Evolutionary conservation across 2,329 filamentous ascomycete species (phyloP).

Genomic region (Diaporthe destruens): DNA sequence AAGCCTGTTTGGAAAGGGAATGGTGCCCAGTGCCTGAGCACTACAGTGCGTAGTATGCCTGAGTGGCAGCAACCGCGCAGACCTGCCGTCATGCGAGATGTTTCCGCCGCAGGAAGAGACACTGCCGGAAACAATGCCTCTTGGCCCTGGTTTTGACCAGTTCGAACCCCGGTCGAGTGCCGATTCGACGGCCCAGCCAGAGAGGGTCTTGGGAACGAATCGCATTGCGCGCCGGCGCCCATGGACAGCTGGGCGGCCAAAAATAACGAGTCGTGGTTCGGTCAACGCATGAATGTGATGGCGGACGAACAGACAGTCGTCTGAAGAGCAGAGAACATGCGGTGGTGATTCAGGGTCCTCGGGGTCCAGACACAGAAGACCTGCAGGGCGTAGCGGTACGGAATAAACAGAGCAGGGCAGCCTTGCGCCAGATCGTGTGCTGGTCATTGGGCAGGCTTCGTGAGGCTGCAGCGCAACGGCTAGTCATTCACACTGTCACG

Average conservation of each 20-base stretch:
- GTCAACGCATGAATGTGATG: constrained; percentile 25
- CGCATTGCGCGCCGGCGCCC: constrained; percentile 23
- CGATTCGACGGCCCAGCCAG: constrained; percentile 14
- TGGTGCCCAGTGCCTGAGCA: constrained; percentile 23
- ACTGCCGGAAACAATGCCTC: constrained; percentile 17
- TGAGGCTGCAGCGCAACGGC: constrained; percentile 22
- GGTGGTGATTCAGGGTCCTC: constrained; percentile 23
- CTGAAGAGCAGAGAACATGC: constrained; percentile 28
- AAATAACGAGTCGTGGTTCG: constrained; percentile 29
- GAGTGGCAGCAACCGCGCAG: background rate
- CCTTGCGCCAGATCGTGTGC: constrained; percentile 2
- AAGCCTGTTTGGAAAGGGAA: background rate
- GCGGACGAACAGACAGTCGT: constrained; percentile 26
- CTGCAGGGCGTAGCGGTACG: background rate
- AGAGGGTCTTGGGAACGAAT: constrained; percentile 11
- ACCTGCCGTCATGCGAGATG: constrained; percentile 2
- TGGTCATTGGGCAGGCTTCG: constrained; percentile 24
- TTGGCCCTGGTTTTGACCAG: background rate
- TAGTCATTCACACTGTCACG: constrained; percentile 28
- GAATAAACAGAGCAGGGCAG: constrained; percentile 24
- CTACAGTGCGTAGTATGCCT: constrained; percentile 5
- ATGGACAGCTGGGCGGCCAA: constrained; percentile 20
- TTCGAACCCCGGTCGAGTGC: constrained; percentile 4
- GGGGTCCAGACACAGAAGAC: background rate
- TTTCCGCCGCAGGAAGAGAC: constrained; percentile 17